phyloP scores from a whole-genome alignment of 2,329 filamentous ascomycete genomes.

The Beauveria sp. region DNA sequence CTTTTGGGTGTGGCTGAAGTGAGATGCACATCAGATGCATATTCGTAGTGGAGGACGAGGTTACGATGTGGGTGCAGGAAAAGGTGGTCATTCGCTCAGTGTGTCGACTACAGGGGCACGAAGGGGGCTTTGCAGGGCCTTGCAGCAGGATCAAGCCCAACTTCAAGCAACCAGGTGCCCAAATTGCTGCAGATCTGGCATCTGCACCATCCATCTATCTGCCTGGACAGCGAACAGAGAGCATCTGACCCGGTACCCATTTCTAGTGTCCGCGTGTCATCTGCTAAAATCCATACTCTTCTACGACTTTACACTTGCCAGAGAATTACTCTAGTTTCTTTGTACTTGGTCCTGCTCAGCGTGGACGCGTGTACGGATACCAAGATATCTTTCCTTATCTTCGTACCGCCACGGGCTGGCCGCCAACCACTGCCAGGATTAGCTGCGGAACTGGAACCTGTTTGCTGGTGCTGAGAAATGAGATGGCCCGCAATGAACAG shows the following conservation, averaged over 20 bases:
- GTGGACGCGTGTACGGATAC: no score
- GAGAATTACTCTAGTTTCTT: no score
- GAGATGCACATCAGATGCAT: constrained; percentile 8
- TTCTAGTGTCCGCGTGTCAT: no score
- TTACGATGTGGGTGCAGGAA: background rate
- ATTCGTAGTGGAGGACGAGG: background rate
- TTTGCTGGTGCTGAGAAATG: background rate
- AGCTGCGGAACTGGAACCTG: background rate
- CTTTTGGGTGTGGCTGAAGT: constrained; percentile 4
- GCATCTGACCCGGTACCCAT: background rate
- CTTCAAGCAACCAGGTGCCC: no score
- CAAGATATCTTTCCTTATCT: background rate
- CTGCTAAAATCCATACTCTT: no score
- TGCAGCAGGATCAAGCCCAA: background rate
- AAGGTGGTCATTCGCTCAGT: background rate
- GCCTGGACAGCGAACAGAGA: background rate
- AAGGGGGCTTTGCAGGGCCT: background rate
- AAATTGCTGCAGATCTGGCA: background rate
- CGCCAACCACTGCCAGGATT: background rate
- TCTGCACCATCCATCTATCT: background rate
- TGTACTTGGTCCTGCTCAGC: no score
- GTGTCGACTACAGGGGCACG: background rate
- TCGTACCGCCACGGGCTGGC: background rate
- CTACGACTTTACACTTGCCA: no score
- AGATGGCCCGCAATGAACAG: background rate